Conservation (phyloP, 73 alveolate species). For the Halteria grandinella region DNA sequence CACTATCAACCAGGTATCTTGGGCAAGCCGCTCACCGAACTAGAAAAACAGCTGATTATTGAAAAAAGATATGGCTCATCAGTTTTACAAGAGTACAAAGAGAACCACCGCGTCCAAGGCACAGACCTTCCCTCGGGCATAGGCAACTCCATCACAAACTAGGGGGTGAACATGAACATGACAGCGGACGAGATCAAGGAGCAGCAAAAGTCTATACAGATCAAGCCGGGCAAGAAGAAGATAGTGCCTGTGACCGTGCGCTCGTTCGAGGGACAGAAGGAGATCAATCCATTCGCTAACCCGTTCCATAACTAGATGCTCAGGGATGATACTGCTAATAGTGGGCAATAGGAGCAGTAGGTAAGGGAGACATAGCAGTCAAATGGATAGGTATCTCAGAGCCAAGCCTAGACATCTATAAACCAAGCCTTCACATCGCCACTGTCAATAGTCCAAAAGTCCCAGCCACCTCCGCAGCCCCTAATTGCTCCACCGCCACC, state of each 20-base stretch:
- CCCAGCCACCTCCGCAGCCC: too few species aligned
- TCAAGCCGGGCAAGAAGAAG: conserved; percentile 26
- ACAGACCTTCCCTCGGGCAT: too few species aligned
- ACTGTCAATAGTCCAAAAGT: too few species aligned
- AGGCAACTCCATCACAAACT: neutral
- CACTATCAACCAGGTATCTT: conserved; percentile 58
- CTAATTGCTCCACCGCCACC: too few species aligned
- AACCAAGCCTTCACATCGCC: too few species aligned
- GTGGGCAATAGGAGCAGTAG: neutral
- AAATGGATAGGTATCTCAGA: neutral
- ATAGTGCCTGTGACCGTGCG: conserved; percentile 20
- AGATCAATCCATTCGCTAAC: conserved; percentile 25
- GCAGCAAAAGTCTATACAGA: conserved; percentile 1
- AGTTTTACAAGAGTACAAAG: conserved; percentile 52
- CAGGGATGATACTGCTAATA: conserved; percentile 18
- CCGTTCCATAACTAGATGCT: conserved; percentile 36
- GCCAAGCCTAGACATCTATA: neutral
- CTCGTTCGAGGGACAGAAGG: conserved; percentile 10
- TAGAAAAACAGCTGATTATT: conserved; percentile 53
- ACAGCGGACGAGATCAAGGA: conserved; percentile 1
- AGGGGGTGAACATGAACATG: neutral
- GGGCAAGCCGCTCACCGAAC: conserved; percentile 58
- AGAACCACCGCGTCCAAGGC: too few species aligned
- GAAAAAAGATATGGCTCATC: conserved; percentile 48
- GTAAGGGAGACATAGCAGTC: neutral